Base-by-base conservation (phyloP, 164 flowering plant species). In the Litsea cubeba region DNA sequence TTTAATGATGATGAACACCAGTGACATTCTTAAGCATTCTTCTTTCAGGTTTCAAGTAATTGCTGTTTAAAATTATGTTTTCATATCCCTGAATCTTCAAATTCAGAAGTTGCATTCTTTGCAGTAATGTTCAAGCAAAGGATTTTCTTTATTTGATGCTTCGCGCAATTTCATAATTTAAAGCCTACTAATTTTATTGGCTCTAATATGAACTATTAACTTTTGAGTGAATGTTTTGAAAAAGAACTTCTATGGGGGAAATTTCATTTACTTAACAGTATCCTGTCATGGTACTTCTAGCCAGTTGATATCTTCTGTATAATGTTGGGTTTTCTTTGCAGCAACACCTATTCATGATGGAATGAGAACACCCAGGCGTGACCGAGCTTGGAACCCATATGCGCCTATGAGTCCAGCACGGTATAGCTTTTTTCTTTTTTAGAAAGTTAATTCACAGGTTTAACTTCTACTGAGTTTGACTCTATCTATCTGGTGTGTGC, bases 321-420 rank as follows among this genome's bases (percentile, higher is more conserved):
- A 54, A 17, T 63, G 50, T 54, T 76, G 26, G 17, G 40, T 62
- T 12, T 69, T 66, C 69, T 67, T 7, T 81, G 65, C 86, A 91
- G 98, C 97, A 49, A 95, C 99, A 32, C 99, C 98, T 20, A 87
- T 89, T 81, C 99, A 95, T 81, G 97, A 93, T 84, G 99, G 98
- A 62, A 96, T 96, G 98, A 85, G 98, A 69, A 94, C 99, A 24
- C 99, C 99, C 8, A 96, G 91, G 98, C 97, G 99, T 28, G 98
- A 96, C 76, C 84, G 99, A 35, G 98, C 99, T 23, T 96, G 99
- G 99, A 94, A 92, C 82, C 98, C 97, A 26, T 89, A 92, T 72
- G 82, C 93, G 23, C 97, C 98, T 46, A 92, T 91, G 97, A 94
- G 97, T 86, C 99, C 99, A 46, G 83, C 93, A 51, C 91, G 99